Conservation (phyloP, 345 rosid genomes). For the Eucalyptus tenuipes region DNA sequence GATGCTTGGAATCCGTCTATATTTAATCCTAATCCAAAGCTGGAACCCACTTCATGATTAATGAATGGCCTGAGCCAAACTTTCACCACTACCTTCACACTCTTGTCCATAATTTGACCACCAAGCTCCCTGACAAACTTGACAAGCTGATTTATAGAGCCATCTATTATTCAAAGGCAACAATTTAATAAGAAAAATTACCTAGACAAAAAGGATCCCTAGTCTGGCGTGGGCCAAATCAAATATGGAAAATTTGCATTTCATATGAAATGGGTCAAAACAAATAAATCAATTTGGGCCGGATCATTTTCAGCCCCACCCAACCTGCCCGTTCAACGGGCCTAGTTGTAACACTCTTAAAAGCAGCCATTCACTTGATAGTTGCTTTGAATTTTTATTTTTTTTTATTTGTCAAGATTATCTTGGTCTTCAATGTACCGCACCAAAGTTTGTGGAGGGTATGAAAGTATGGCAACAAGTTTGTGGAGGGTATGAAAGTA, state of each 20-base stretch:
- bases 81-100: background rate
- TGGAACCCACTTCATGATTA: background rate
- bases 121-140: background rate
- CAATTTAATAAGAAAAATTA: background rate
- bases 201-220: background rate
- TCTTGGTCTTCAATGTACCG: background rate
- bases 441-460: background rate
- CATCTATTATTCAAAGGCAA: background rate
- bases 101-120: background rate
- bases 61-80: rapidly evolving
- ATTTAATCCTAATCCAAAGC: background rate
- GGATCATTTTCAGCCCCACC: background rate
- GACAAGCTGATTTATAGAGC: background rate
- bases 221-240: rapidly evolving
- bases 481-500: background rate
- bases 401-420: background rate
- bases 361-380: background rate
- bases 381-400: too few species aligned
- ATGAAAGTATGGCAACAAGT: background rate
- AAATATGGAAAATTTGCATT: background rate
- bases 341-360: background rate
- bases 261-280: background rate
- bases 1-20: background rate
- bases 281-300: rapidly evolving
- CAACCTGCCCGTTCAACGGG: rapidly evolving